phyloP scores from a whole-genome alignment of 2,329 filamentous ascomycete species.

The Colletotrichum magnum region DNA sequence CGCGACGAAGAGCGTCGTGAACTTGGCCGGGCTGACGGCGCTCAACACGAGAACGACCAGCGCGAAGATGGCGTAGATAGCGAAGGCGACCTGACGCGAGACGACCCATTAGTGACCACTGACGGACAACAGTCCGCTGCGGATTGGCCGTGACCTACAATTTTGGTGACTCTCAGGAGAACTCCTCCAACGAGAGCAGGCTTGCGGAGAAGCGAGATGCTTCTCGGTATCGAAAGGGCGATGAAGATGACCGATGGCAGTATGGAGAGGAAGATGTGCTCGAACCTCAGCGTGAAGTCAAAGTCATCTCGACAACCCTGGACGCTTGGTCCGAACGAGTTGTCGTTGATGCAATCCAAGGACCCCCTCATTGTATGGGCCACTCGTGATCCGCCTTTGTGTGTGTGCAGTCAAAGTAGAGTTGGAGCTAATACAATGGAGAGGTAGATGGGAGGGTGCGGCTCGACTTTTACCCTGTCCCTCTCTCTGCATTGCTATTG shows the following conservation, averaged over 20 bases:
- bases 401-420: no score
- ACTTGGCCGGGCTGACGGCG: neutral
- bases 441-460: no score
- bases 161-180: constrained; percentile 47
- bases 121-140: neutral
- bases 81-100: neutral
- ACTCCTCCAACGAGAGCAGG: constrained; percentile 48
- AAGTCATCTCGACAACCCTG: constrained; percentile 62
- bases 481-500: no score
- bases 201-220: constrained; percentile 45
- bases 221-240: constrained; percentile 47
- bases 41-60: neutral
- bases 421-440: no score
- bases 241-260: constrained; percentile 53
- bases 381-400: no score
- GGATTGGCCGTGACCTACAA: neutral
- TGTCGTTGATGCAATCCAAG: constrained; percentile 48
- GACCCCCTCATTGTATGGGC: no score
- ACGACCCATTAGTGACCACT: neutral
- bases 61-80: neutral
- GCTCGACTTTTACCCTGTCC: no score
- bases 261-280: constrained; percentile 56
- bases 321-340: constrained; percentile 58
- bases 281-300: constrained; percentile 64
- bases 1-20: constrained; percentile 13